Percentiles rank a stretch among this genome's conserved stretches.
These are phyloP conservation scores for Candida xiaguanensis DNA, from an alignment of 805 yeast species.

Conservation along the genomic window DNA sequence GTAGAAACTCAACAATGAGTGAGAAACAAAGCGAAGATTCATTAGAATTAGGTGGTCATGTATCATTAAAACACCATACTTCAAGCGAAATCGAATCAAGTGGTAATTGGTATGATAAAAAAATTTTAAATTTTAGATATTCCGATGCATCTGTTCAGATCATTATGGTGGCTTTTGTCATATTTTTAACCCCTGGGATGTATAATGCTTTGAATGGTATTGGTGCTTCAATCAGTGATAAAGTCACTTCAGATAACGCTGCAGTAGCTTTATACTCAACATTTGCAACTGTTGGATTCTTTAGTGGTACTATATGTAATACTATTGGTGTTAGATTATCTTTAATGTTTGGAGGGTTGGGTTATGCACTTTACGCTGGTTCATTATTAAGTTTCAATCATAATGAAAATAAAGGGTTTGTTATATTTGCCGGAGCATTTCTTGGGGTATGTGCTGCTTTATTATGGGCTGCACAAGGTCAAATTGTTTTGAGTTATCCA, in stretches of 20 bases:
- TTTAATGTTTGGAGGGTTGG: slow-evolving; percentile 51
- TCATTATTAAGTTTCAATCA: slow-evolving; percentile 48
- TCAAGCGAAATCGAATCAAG: slow-evolving; percentile 27
- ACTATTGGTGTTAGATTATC: slow-evolving; percentile 42
- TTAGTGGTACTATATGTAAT: slow-evolving; percentile 54
- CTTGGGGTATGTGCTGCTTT: slow-evolving; percentile 54
- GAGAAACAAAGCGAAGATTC: background rate
- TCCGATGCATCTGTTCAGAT: slow-evolving; percentile 28
- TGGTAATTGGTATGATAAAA: slow-evolving; percentile 40
- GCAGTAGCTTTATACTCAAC: slow-evolving; percentile 51
- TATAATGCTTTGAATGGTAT: slow-evolving; percentile 49
- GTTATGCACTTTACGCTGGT: slow-evolving; percentile 52
- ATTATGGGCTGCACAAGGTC: slow-evolving; percentile 59
- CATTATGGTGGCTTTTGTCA: slow-evolving; percentile 42
- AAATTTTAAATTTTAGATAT: slow-evolving; percentile 8
- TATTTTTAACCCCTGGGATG: slow-evolving; percentile 52
- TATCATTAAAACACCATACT: slow-evolving; percentile 21
- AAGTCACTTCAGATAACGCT: slow-evolving; percentile 43
- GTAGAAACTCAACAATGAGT: background rate
- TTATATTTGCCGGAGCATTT: slow-evolving; percentile 54
- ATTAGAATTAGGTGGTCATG: slow-evolving; percentile 10
- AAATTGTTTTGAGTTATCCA: slow-evolving; percentile 56
- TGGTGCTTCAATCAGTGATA: slow-evolving; percentile 44
- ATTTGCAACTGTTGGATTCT: slow-evolving; percentile 55
- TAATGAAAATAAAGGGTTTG: slow-evolving; percentile 46